A percentile compares a stretch with the other conserved stretches of the same genome.
Evolutionary conservation across 2,329 filamentous ascomycete genomes (phyloP).

Genomic region (Rutstroemia sydowiana): DNA sequence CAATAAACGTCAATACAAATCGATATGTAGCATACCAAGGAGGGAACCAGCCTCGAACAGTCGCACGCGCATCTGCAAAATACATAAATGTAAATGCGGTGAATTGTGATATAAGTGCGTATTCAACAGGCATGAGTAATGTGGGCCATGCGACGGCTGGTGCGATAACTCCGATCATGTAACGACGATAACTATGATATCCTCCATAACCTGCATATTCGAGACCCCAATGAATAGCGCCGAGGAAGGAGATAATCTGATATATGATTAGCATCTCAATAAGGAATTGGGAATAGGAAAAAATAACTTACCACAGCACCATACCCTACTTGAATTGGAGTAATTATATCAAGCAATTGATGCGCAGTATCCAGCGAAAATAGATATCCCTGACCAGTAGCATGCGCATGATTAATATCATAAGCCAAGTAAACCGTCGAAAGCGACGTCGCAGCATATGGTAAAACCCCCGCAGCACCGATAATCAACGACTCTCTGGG

Average conservation of each 20-base stretch:
- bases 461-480: conserved; percentile 71
- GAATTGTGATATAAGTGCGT: conserved; percentile 81
- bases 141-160: conserved; percentile 86
- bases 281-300: not conserved
- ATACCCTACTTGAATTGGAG: conserved; percentile 85
- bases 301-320: conserved; percentile 63
- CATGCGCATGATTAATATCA: conserved; percentile 65
- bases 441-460: conserved; percentile 78
- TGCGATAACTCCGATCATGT: conserved; percentile 73
- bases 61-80: conserved; percentile 71
- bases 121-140: conserved; percentile 73
- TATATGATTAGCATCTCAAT: conserved; percentile 7
- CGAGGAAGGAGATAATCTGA: conserved; percentile 85
- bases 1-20: conserved; percentile 85
- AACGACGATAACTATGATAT: conserved; percentile 67
- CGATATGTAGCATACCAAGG: conserved; percentile 84
- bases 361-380: conserved; percentile 64
- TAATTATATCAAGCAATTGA: conserved; percentile 64
- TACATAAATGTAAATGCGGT: conserved; percentile 78
- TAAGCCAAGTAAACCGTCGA: conserved; percentile 77
- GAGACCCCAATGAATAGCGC: conserved; percentile 87
- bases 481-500: conserved; percentile 61
- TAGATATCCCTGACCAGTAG: conserved; percentile 54
- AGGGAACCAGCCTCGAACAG: conserved; percentile 69
- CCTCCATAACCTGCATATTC: conserved; percentile 68